Evolutionary conservation across 768 basidiomycete species (phyloP), one percentile per base, ranked within the genome.

Genomic region (Cantharellus anzutake): DNA sequence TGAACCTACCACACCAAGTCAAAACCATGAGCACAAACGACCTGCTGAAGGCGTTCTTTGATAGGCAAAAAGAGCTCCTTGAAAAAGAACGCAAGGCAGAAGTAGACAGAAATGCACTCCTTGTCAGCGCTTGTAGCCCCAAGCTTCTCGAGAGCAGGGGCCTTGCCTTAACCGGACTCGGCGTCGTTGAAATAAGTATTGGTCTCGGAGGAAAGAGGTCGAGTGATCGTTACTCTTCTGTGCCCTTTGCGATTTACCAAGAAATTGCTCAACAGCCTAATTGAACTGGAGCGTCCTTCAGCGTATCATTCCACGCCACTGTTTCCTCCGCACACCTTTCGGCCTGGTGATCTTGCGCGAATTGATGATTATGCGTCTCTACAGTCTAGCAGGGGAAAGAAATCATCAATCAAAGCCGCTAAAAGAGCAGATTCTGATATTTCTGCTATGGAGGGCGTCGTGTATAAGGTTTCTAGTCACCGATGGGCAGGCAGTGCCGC

Each of bases 181-280:
- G 86, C 1, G 72, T 89, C 1, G 75, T 78, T 0, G 75, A 77
- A 35, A 75, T 91, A n/a, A 81, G 78, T 57, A 77, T 96, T 16
- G 94, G 93, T 2, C 76, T 97, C 3, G 93, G 91, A 37, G 93
- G 92, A 37, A 93, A 92, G 73, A 92, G 82, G 91, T 94, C 67
- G 69, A 55, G 35, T 11, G 52, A 55, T 14, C 38, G 14, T 55
- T 37, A 11, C 7, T 7, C 11, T 11, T 7, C 14, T 7, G 11
- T 11, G 52, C 35, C 11, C 35, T 55, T 11, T 55, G 52, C 44
- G 11, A 29, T 29, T 29, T 29, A 29, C 20, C 11, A 48, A 48
- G 44, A 48, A 48, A 48, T 29, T 48, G 44, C 11, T 48, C 11
- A 5, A 67, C 58, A 94, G 92, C 52, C 72, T 97, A 60, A 78